These are phyloP conservation scores for Malassezia nana DNA, from an alignment of 1,284 basidiomycete species.

Conservation along the genomic window DNA sequence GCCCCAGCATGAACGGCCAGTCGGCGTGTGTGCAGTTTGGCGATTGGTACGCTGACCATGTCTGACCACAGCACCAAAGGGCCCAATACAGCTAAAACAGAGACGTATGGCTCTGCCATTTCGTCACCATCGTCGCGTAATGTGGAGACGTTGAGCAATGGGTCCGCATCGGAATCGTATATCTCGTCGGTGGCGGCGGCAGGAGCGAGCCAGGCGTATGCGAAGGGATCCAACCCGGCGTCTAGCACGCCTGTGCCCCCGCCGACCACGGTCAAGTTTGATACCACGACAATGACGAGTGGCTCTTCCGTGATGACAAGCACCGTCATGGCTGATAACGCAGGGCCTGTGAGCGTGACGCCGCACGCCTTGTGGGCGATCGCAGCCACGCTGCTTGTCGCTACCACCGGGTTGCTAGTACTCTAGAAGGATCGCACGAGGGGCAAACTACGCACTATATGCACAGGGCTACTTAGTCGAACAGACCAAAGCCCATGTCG, in stretches of 20 bases:
- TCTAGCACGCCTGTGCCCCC: constrained; percentile 9
- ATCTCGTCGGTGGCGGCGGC: constrained; percentile 4
- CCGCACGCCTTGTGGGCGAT: not conserved
- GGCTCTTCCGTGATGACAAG: not conserved
- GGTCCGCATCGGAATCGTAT: not conserved
- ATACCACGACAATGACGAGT: not conserved
- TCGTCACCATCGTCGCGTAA: not conserved
- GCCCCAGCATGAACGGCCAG: constrained; percentile 5
- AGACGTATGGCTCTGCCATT: constrained; percentile 6
- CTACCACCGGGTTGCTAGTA: not conserved
- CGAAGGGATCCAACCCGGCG: not conserved
- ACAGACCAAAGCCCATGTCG: constrained; percentile 58
- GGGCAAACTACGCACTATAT: not conserved
- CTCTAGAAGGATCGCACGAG: not conserved
- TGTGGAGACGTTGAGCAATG: constrained; percentile 4
- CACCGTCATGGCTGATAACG: not conserved
- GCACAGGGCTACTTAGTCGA: constrained; percentile 58
- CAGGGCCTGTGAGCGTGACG: not conserved
- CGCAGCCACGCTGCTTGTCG: not conserved
- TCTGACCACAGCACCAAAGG: not conserved
- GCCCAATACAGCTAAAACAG: constrained; percentile 5
- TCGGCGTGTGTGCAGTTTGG: constrained; percentile 16
- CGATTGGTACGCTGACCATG: constrained; percentile 8
- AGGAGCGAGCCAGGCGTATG: constrained; percentile 11
- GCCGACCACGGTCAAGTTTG: constrained; percentile 6